Base-by-base conservation (phyloP, 345 rosid genomes). In the Camelina neglecta region DNA sequence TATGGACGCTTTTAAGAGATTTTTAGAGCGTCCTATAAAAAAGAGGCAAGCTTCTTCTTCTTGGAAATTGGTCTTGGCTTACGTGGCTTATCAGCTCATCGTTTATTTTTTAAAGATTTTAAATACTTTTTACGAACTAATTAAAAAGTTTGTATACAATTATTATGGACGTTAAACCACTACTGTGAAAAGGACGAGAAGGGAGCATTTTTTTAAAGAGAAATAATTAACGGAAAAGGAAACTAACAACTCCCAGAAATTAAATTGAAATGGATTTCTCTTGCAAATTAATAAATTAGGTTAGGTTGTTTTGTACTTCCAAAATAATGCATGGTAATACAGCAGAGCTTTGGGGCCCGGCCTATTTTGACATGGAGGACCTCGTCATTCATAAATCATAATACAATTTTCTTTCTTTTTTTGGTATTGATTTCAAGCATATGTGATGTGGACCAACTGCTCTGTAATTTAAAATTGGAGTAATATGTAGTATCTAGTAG, bases 191-290 rank as follows among this genome's bases (percentile, higher is more conserved):
- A n/a, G 20, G 51, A 15, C 47, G 13, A 41, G 1, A 47, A 16
- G 54, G 54, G 11, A 49, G 10, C 20, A 6, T 48, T n/a, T 48
- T 48, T 48, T 47, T 13, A 45, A 15, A 26, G 4, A 26, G 29
- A 26, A 26, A 2, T 7, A 49, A 49, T n/a, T n/a, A 16, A 49
- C 11, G 24, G n/a, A 50, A 18, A 18, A 74, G 58, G 58, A 65
- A 33, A 48, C 48, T 55, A 74, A 65, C 77, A 31, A 74, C 77
- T 56, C 72, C 78, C 29, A 39, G 1, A 8, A 54, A 44, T 18
- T 26, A 26, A 26, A 26, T 26, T 26, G 29, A 26, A 26, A 26
- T 26, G 29, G 29, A 26, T 26, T 26, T 26, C 29, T 26, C 29
- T 26, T 26, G 4, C 29, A 26, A 3, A 26, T 26, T 3, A 26